Evolutionary conservation across 2,329 filamentous ascomycete species (phyloP), one percentile per base, ranked within the genome.

Genomic region (Fusarium dlaminii): DNA sequence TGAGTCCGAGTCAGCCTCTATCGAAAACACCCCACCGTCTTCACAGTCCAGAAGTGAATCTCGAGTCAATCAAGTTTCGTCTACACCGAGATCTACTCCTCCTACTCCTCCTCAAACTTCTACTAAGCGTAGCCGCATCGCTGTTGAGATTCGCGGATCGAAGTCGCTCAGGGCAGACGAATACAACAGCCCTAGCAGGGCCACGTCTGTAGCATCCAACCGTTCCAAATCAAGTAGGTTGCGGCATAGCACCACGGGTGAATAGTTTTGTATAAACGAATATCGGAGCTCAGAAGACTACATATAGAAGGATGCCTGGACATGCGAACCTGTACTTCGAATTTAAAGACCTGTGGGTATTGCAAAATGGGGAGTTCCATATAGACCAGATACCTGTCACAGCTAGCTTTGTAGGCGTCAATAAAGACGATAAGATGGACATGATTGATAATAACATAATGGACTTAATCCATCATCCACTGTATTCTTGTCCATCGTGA

Each of bases 191-290:
- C 61, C 61, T 10, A 58, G 61, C 20, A 51, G 57, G 34, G 45
- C 49, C 27, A 63, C 43, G 40, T 45, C 54, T 18, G 63, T 32
- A 14, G 27, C 69, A 18, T 54, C 51, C 14, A 22, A 64, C 36
- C 58, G 29, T 30, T 18, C 51, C 24, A 70, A 58, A 37, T 58
- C 52, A 22, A 79, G 74, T 58, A 71, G 72, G 7, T 30, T 75
- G 36, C 66, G 63, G 39, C 54, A 67, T 40, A 72, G 52, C 15
- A 56, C 24, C 36, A 45, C 30, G 18, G 71, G 54, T 57, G 27
- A 62, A 27, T 66, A 63, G 36, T 15, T 30, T 49, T 60, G 10
- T 54, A 46, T 13, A 57, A 14, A 37, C 14, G 8, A 13, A 37
- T 32, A 20, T 45, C 34, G 18, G 40, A 12, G 34, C 14, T 40